Evolutionary conservation across 2,329 filamentous ascomycete genomes (phyloP), one percentile per base, ranked within the genome.

Genomic region (Fusarium anthophilum): DNA sequence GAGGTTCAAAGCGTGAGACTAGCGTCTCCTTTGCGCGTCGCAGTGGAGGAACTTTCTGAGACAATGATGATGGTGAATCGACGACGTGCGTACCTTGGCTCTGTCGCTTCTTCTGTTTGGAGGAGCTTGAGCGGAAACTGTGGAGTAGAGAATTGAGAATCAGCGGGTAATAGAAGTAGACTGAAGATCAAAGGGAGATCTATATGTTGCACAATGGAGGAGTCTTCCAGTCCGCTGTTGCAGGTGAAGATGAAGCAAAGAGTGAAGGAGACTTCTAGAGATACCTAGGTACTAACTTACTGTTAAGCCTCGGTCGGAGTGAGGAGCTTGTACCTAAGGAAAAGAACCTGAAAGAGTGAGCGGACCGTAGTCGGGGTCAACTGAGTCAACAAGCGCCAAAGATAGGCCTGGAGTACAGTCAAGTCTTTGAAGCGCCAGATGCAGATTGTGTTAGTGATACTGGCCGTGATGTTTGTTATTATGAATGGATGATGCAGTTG

Each of bases 31-130:
- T 53, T 60, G 28, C 70, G 57, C 44, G 60, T 53, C 45, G 55
- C 35, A 61, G 68, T 59, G 63, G 67, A 72, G 63, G 69, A 70
- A 60, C 56, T 37, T 67, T 60, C 50, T 74, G 71, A 74, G 71
- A 72, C 71, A 72, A 68, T 70, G 63, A 74, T 74, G 71, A 74
- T 69, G 71, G 60, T 69, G 55, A 71, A 56, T 41, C 69, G 57
- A 74, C 51, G 45, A 73, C 56, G 35, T 58, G 53, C 47, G 71
- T 50, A 64, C 41, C 70, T 68, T 60, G 57, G 26, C 32, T 63
- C 45, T 67, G 30, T 43, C 60, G 43, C 43, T 53, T 53, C 24
- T 37, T 48, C 17, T 70, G 51, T 44, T 56, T 70, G 24, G 41
- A 57, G 41, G 38, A 68, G 66, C 39, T 68, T 35, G 57, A 53